Percentiles rank a stretch among this genome's conserved stretches.
Conservation (phyloP, 257 asterid species). For the Solanum commersonii region DNA sequence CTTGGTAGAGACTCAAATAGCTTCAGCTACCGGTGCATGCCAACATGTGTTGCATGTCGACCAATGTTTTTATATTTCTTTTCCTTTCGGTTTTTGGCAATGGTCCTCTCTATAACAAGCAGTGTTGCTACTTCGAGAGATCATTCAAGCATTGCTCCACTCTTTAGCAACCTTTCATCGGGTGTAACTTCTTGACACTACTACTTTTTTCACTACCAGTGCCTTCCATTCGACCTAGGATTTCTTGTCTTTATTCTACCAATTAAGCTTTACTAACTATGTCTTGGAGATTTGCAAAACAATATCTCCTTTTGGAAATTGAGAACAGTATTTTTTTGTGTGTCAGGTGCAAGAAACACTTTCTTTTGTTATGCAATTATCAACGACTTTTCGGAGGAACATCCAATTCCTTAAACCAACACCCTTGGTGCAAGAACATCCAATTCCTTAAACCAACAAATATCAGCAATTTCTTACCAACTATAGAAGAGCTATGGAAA, state of each 20-base stretch:
- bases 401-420: not conserved
- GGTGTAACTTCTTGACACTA: not conserved
- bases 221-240: not conserved
- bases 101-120: not conserved
- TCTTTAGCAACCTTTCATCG: not conserved
- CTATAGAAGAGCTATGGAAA: not conserved
- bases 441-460: not conserved
- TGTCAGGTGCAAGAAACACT: not conserved
- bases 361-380: not conserved
- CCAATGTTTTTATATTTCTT: not conserved
- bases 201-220: not conserved
- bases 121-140: not conserved
- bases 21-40: not conserved
- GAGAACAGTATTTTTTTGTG: not conserved
- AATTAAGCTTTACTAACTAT: not conserved
- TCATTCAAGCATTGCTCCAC: not conserved
- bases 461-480: not conserved
- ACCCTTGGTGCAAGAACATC: too few relatives aligned
- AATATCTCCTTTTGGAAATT: not conserved
- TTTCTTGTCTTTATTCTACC: not conserved
- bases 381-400: not conserved
- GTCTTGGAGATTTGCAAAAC: not conserved
- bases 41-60: not conserved
- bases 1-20: not conserved
- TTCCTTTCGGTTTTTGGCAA: not conserved